These are phyloP conservation scores for Rhodotorula paludigena DNA, from an alignment of 768 basidiomycete species.

Conservation along the genomic window DNA sequence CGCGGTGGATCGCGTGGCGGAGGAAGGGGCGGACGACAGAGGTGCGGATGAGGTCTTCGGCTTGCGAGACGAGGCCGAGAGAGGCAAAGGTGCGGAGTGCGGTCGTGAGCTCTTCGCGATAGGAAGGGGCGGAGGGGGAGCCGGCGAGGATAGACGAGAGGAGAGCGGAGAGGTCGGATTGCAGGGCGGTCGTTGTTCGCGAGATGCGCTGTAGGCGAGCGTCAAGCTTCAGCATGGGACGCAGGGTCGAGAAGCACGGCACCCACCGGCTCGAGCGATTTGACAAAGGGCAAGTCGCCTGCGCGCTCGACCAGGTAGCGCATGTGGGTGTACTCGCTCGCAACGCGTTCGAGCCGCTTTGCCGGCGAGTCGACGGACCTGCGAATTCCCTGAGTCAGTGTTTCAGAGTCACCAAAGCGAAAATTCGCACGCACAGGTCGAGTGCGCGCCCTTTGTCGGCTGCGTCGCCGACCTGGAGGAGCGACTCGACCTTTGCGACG, in stretches of 20 bases:
- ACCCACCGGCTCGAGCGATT: constrained; percentile 77
- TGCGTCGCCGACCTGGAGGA: constrained; percentile 52
- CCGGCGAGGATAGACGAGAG: constrained; percentile 62
- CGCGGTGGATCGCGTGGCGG: constrained; percentile 51
- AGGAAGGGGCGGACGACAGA: constrained; percentile 71
- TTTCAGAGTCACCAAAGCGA: too few species aligned
- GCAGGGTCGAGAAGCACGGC: background rate
- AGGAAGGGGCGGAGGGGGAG: constrained; percentile 44
- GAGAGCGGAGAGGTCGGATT: constrained; percentile 76
- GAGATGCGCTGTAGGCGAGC: constrained; percentile 62
- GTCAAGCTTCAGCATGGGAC: background rate
- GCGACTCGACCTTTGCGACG: constrained; percentile 75
- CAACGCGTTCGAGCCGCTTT: constrained; percentile 69
- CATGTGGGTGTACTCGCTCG: constrained; percentile 85
- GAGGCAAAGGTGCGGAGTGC: constrained; percentile 72
- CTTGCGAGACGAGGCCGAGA: constrained; percentile 74
- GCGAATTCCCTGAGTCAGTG: background rate
- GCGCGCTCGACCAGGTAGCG: constrained; percentile 85
- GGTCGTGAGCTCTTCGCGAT: constrained; percentile 59
- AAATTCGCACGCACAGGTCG: constrained; percentile 12
- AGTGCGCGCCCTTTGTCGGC: constrained; percentile 15
- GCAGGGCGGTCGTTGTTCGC: constrained; percentile 74
- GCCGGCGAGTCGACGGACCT: constrained; percentile 51
- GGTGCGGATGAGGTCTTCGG: constrained; percentile 74
- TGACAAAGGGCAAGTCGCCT: constrained; percentile 73